Evolutionary conservation across 2,329 filamentous ascomycete species (phyloP).

Genomic region (Polytolypa hystricis): DNA sequence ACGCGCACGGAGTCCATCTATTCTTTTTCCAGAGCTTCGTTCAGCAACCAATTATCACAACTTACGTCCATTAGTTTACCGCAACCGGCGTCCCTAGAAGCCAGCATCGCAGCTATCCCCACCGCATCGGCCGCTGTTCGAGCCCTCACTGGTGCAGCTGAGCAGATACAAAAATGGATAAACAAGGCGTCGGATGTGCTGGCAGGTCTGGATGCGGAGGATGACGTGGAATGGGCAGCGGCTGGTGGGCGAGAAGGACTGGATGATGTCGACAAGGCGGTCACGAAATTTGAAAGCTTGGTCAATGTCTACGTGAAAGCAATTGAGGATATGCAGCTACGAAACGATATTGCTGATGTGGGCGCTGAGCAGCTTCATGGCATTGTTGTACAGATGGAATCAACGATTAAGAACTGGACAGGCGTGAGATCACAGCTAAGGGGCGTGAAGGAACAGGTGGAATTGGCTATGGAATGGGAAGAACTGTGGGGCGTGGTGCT

Average conservation of each 20-base stretch:
- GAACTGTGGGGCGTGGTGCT: constrained; percentile 91
- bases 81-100: constrained; percentile 70
- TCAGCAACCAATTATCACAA: constrained; percentile 85
- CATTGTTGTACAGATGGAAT: constrained; percentile 81
- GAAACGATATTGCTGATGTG: constrained; percentile 63
- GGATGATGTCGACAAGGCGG: constrained; percentile 54
- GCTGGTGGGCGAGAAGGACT: constrained; percentile 58
- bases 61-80: constrained; percentile 83
- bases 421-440: constrained; percentile 68
- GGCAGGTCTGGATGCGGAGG: constrained; percentile 78
- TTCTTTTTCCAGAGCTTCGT: constrained; percentile 82
- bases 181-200: constrained; percentile 84
- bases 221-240: constrained; percentile 93
- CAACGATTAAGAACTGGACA: constrained; percentile 72
- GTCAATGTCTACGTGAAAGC: constrained; percentile 87
- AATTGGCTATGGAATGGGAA: constrained; percentile 98
- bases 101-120: constrained; percentile 71
- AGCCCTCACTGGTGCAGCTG: constrained; percentile 73
- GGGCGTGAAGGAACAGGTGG: constrained; percentile 77
- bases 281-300: constrained; percentile 73
- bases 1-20: constrained; percentile 76
- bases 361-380: constrained; percentile 58
- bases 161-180: constrained; percentile 92
- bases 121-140: constrained; percentile 74
- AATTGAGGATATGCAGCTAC: constrained; percentile 81